Conservation (phyloP, 2,329 filamentous ascomycete species). For the Didymella pomorum region DNA sequence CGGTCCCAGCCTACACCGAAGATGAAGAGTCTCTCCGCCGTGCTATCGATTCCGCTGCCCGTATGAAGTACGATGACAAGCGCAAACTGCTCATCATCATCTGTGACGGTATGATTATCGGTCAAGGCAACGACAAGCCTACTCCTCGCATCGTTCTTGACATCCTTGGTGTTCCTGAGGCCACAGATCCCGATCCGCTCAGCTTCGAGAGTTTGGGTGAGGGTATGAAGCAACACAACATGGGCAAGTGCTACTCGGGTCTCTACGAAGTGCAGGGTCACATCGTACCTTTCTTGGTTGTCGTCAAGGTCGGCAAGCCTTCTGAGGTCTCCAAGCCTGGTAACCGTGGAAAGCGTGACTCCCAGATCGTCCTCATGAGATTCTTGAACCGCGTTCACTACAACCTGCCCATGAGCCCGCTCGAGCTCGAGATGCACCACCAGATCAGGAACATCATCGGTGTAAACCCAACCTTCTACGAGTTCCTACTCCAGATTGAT, state of each 20-base stretch:
- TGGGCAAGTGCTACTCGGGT: constrained; percentile 98
- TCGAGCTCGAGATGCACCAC: constrained; percentile 98
- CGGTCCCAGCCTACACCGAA: constrained; percentile 97
- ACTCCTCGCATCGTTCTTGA: constrained; percentile 98
- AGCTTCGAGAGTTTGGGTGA: constrained; percentile 97
- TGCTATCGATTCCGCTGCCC: constrained; percentile 93
- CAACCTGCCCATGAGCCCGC: constrained; percentile 92
- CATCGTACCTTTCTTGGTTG: constrained; percentile 92
- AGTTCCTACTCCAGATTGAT: constrained; percentile 95
- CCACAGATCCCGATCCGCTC: constrained; percentile 91
- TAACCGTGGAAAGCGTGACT: constrained; percentile 99
- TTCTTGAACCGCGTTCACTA: constrained; percentile 99
- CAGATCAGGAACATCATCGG: constrained; percentile 99
- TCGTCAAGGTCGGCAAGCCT: constrained; percentile 92
- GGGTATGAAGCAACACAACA: constrained; percentile 97
- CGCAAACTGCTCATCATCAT: constrained; percentile 41
- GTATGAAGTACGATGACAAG: constrained; percentile 98
- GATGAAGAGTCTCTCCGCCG: constrained; percentile 96
- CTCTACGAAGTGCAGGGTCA: constrained; percentile 98
- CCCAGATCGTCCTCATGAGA: constrained; percentile 97
- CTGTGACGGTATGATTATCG: constrained; percentile 74
- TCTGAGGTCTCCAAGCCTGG: constrained; percentile 78
- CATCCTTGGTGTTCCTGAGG: constrained; percentile 92
- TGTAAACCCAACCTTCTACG: constrained; percentile 98
- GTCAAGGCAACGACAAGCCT: constrained; percentile 92